Conservation (phyloP, 1,139 yeast genomes). For the Blastobotrys raffinosifermentans region DNA sequence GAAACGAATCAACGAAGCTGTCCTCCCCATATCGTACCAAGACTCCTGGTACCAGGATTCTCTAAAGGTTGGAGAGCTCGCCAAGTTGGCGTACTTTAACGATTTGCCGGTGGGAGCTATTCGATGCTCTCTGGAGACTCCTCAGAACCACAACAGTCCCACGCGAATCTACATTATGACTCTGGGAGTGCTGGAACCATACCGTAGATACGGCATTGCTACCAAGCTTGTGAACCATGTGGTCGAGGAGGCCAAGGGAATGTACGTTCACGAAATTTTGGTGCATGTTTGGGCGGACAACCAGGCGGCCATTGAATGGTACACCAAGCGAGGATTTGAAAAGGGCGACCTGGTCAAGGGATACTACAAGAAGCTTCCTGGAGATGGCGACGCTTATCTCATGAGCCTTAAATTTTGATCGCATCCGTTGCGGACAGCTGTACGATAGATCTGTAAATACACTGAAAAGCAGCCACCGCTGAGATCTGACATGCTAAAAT, state of each 20-base stretch:
- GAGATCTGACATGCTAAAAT: too few species aligned
- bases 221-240: conserved; percentile 48
- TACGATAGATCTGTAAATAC: too few species aligned
- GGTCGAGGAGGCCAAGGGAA: conserved; percentile 46
- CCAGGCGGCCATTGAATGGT: conserved; percentile 48
- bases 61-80: conserved; percentile 32
- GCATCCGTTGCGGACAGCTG: too few species aligned
- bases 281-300: conserved; percentile 49
- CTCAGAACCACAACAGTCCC: conserved; percentile 40
- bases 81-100: conserved; percentile 46
- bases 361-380: conserved; percentile 43
- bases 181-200: conserved; percentile 58
- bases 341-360: conserved; percentile 39
- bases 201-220: conserved; percentile 61
- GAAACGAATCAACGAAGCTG: conserved; percentile 42
- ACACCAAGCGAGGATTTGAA: conserved; percentile 47
- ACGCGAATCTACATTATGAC: conserved; percentile 57
- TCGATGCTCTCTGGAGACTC: conserved; percentile 37
- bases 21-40: conserved; percentile 42
- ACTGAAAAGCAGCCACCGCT: too few species aligned
- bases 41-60: conserved; percentile 47
- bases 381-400: conserved; percentile 29
- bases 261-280: conserved; percentile 50
- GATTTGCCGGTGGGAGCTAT: conserved; percentile 72
- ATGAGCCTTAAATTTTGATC: conserved; percentile 16